Base-by-base conservation (phyloP, 176 grass and related monocot species). In the Phoenix roebelenii region DNA sequence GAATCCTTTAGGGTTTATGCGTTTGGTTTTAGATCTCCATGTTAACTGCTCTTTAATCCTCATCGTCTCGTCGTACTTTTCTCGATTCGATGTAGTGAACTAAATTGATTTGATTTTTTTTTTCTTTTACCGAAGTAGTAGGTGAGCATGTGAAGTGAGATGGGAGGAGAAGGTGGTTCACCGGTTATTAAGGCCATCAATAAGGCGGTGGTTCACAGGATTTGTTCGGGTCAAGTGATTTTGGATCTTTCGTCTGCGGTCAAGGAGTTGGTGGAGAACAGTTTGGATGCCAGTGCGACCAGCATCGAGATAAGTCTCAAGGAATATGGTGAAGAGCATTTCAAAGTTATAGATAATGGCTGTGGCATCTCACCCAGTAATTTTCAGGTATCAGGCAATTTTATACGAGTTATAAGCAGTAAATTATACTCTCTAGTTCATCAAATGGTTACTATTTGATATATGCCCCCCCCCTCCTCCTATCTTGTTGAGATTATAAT, bases 191-290 rank as follows among this genome's bases (percentile, higher is more conserved):
- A 77, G 78, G 81, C 76, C 3, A 97, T 97, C 25, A 82, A 66
- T 32, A 90, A 78, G 76, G 67, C 76, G 23, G 87, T 68, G 58
- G 82, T 97, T 28, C 92, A 91, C 66, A 80, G 87, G 52, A 97
- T 91, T 79, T 91, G 84, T 63, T 91, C 87, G 1, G 92, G 87
- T 23, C 92, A 97, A 73, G 92, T 97, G 53, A 97, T 97, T 52
- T 85, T 97, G 61, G 84, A 97, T 60, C 78, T 97, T 22, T 71
- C 87, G 5, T 91, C 92, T 24, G 87, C 92, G 49, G 75, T 96
- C 44, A 96, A 96, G 83, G 91, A 96, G 76, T 83, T 96, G 16
- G 83, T 96, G 25, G 91, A 96, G 83, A 96, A 96, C 71, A 96
- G 86, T 68, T 80, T 96, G 53, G 91, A 96, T 80, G 86, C 91